Percentiles rank a stretch among this genome's conserved stretches.
Evolutionary conservation across 1,284 basidiomycete species (phyloP).

Genomic region (Puccinia horiana): DNA sequence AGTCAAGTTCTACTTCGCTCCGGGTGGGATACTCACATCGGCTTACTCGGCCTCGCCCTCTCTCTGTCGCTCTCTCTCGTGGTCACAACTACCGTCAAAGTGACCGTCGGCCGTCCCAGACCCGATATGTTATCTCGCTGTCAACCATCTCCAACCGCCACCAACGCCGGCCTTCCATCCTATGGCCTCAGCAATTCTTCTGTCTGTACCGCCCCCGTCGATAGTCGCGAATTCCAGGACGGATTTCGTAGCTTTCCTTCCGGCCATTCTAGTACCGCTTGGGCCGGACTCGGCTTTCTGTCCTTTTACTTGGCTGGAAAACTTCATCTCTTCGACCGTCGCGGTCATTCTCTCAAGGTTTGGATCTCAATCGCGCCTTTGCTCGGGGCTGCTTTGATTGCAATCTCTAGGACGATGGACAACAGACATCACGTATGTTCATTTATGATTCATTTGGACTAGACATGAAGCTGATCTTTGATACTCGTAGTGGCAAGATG

Average conservation of each 20-base stretch:
- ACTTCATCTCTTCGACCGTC: conserved; percentile 80
- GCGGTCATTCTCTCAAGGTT: conserved; percentile 76
- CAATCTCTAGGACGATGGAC: conserved; percentile 65
- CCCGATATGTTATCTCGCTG: conserved; percentile 79
- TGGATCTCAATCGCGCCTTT: conserved; percentile 81
- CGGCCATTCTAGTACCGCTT: conserved; percentile 88
- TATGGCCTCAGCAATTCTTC: conserved; percentile 70
- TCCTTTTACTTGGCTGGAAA: conserved; percentile 87
- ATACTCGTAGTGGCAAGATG: conserved; percentile 70
- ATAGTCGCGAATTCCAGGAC: conserved; percentile 68
- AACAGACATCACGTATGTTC: conserved; percentile 60
- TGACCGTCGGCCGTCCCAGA: conserved; percentile 78
- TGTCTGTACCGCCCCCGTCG: conserved; percentile 73
- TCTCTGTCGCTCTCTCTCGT: conserved; percentile 73
- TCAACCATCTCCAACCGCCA: conserved; percentile 68
- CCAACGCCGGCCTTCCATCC: conserved; percentile 64
- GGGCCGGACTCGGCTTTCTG: conserved; percentile 87
- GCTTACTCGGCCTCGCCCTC: conserved; percentile 74
- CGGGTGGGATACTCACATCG: conserved; percentile 85
- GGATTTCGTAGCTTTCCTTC: conserved; percentile 93
- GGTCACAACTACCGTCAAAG: conserved; percentile 80
- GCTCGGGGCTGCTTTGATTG: conserved; percentile 77
- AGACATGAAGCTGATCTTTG: conserved; percentile 82
- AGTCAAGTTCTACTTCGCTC: conserved; percentile 72
- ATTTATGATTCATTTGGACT: conserved; percentile 64